A percentile compares a stretch with the other conserved stretches of the same genome.
Evolutionary conservation across 257 asterid genomes (phyloP).

Genomic region (Solanum lycopersicoides): DNA sequence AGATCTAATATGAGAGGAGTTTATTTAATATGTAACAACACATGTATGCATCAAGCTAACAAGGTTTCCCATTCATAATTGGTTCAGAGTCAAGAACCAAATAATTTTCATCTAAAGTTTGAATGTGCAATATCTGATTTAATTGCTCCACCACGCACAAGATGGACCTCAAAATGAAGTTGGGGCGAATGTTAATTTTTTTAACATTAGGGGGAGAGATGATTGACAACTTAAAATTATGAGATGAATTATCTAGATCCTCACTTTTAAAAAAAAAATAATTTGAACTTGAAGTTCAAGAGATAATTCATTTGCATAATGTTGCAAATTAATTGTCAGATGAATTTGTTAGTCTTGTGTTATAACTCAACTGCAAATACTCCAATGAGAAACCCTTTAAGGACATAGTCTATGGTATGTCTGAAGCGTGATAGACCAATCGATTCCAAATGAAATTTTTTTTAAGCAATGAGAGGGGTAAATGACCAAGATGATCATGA

Average conservation of each 20-base stretch:
- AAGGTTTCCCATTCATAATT: no score
- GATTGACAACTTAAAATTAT: background rate
- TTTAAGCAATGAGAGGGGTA: background rate
- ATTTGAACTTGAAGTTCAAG: background rate
- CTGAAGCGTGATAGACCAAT: no score
- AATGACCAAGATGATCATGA: background rate
- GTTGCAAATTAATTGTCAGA: background rate
- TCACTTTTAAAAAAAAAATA: no score
- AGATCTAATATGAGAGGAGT: no score
- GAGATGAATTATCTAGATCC: background rate
- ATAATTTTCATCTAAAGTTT: background rate
- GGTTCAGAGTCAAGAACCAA: background rate
- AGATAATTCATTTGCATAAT: background rate
- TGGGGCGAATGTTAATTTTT: background rate
- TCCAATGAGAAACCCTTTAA: no score
- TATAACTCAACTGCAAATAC: no score
- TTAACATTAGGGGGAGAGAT: background rate
- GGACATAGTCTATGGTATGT: no score
- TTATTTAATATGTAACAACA: no score
- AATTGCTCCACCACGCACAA: background rate
- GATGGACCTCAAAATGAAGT: background rate
- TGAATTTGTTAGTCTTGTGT: background rate
- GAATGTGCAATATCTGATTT: background rate
- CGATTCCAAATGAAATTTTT: no score
- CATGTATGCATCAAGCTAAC: no score